A percentile compares a stretch with the other conserved stretches of the same genome.
phyloP scores from a whole-genome alignment of 805 yeast genomes.

The Ascoidea asiatica region DNA sequence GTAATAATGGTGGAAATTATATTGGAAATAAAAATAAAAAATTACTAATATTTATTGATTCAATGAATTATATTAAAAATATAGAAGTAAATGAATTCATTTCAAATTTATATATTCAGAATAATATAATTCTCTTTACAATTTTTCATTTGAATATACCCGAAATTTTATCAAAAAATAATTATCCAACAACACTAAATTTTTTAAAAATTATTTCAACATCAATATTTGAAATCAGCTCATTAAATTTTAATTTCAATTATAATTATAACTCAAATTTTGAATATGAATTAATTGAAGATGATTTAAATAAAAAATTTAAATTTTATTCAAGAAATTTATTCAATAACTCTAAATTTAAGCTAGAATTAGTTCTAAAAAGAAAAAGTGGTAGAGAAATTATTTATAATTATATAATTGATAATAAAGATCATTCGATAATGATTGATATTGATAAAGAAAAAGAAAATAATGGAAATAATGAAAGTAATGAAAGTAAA shows the following conservation, averaged over 20 bases:
- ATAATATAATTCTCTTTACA: constrained; percentile 32
- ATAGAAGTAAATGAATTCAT: constrained; percentile 30
- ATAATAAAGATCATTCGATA: constrained; percentile 30
- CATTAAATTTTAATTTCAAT: constrained; percentile 1
- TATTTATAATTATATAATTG: constrained; percentile 37
- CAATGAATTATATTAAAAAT: constrained; percentile 44
- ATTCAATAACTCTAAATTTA: constrained; percentile 32
- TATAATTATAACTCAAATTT: constrained; percentile 5
- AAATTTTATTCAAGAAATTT: too few species aligned
- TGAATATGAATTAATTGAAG: constrained; percentile 37
- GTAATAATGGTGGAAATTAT: too few species aligned
- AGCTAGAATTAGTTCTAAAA: constrained; percentile 44
- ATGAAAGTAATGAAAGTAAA: constrained; percentile 6
- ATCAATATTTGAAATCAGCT: constrained; percentile 44
- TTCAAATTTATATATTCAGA: constrained; percentile 29
- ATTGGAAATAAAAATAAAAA: constrained; percentile 14
- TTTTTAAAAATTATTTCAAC: constrained; percentile 64
- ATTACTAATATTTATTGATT: constrained; percentile 46
- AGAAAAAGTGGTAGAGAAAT: constrained; percentile 79
- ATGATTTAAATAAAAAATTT: constrained; percentile 20
- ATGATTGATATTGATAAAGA: constrained; percentile 16
- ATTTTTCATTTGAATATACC: constrained; percentile 32
- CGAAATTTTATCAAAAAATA: constrained; percentile 15
- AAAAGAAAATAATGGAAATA: constrained; percentile 9
- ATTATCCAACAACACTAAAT: constrained; percentile 40